Evolutionary conservation across 768 basidiomycete species (phyloP).

Genomic region (Mrakia blollopis): DNA sequence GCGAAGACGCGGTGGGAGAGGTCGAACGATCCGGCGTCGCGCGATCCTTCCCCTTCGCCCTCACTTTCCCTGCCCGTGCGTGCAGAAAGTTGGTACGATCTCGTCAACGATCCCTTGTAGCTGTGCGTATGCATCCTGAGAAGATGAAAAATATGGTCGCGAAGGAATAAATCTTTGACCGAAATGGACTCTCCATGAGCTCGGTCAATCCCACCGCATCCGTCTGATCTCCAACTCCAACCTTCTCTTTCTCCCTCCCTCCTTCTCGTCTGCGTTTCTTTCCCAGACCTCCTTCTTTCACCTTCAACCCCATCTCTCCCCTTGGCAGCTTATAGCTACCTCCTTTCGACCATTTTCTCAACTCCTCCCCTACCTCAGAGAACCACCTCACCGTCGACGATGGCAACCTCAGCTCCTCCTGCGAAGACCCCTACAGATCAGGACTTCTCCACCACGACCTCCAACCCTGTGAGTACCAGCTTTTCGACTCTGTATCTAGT

Average conservation of each 20-base stretch:
- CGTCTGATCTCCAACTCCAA: not conserved
- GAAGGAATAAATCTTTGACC: no score
- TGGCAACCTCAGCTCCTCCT: conserved; percentile 24
- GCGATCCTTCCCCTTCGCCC: no score
- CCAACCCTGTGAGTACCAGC: conserved; percentile 25
- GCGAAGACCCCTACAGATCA: conserved; percentile 27
- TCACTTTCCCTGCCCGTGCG: no score
- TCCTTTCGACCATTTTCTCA: not conserved
- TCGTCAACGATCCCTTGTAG: no score
- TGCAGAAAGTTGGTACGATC: no score
- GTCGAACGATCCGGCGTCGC: no score
- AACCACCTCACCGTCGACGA: not conserved
- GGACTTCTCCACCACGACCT: conserved; percentile 29
- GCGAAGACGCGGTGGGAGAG: not conserved
- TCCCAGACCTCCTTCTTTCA: not conserved
- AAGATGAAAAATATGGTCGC: no score
- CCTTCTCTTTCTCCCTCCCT: not conserved
- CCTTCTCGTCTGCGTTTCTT: not conserved
- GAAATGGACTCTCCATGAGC: not conserved
- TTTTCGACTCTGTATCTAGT: not conserved
- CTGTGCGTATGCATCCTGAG: no score
- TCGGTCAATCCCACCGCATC: not conserved
- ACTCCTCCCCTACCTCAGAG: not conserved
- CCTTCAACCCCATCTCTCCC: not conserved
- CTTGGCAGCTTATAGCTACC: not conserved